Evolutionary conservation across 169 alveolate species (phyloP).

Genomic region (Plasmodium knowlesi): DNA sequence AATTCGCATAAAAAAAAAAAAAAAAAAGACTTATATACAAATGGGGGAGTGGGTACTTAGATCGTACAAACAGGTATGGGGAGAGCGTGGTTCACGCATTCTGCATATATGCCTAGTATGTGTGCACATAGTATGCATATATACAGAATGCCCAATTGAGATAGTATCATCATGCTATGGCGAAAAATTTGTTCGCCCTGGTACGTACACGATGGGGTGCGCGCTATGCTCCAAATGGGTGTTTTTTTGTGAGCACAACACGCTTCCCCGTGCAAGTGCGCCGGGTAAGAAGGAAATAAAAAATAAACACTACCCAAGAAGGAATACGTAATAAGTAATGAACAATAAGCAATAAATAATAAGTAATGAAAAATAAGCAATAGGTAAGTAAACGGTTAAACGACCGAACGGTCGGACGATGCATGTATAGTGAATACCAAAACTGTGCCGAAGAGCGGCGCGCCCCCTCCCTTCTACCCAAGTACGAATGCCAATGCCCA

Average conservation of each 20-base stretch:
- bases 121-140: background rate
- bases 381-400: background rate
- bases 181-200: background rate
- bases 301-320: background rate
- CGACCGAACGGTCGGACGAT: background rate
- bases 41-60: background rate
- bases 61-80: background rate
- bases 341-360: background rate
- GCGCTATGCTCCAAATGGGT: background rate
- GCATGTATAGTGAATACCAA: background rate
- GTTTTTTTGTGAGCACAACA: background rate
- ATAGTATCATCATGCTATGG: background rate
- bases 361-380: background rate
- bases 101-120: background rate
- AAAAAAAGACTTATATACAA: background rate
- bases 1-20: background rate
- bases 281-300: background rate
- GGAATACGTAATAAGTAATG: no score
- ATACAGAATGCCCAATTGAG: background rate
- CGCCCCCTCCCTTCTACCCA: background rate
- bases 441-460: background rate
- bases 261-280: background rate
- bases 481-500: background rate
- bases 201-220: background rate
- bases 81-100: background rate